phyloP scores from a whole-genome alignment of 2,329 filamentous ascomycete species.

The Fusarium subglutinans region DNA sequence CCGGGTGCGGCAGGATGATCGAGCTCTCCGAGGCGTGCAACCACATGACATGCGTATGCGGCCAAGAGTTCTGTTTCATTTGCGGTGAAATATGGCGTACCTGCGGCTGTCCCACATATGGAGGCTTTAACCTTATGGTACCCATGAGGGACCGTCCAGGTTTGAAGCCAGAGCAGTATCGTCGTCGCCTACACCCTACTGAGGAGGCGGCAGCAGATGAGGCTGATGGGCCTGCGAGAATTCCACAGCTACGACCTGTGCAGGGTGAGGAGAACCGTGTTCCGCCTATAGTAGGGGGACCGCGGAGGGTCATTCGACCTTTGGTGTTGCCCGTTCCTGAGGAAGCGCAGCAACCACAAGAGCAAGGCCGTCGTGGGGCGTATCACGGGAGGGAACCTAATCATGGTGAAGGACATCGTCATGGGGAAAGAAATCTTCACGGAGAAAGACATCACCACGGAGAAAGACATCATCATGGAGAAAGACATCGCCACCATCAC shows the following conservation, averaged over 20 bases:
- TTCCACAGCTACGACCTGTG: constrained; percentile 27
- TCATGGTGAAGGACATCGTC: too few species aligned
- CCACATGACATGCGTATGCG: constrained; percentile 53
- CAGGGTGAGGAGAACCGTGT: constrained; percentile 8
- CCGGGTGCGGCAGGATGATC: constrained; percentile 34
- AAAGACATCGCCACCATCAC: too few species aligned
- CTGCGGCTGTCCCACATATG: constrained; percentile 45
- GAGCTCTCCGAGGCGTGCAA: constrained; percentile 37
- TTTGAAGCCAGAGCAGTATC: constrained; percentile 27
- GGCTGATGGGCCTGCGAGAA: neutral
- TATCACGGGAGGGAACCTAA: neutral
- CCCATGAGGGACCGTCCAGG: constrained; percentile 24
- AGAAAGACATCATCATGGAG: too few species aligned
- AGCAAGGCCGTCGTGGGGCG: neutral
- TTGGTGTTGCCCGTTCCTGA: neutral
- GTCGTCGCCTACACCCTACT: neutral
- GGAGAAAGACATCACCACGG: too few species aligned
- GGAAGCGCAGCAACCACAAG: neutral
- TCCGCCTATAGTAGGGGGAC: neutral
- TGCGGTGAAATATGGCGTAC: constrained; percentile 56
- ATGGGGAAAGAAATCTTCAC: neutral
- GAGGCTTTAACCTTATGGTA: constrained; percentile 5
- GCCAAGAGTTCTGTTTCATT: constrained; percentile 59
- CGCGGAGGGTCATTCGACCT: neutral
- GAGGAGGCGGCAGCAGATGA: neutral